Evolutionary conservation across 768 basidiomycete species (phyloP).

Genomic region (Mycena sanguinolenta): DNA sequence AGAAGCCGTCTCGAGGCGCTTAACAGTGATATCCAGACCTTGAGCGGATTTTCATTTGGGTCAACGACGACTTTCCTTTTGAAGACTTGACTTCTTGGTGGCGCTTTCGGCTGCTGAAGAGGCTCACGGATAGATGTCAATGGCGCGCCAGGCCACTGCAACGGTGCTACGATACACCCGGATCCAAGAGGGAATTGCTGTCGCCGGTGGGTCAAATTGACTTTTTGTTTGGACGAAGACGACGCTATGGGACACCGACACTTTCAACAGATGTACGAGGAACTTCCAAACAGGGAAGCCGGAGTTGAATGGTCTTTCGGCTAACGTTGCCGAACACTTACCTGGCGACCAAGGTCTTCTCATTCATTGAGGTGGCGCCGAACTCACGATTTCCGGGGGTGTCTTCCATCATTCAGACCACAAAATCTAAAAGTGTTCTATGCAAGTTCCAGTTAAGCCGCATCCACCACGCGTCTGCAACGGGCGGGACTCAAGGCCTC

Average conservation of each 20-base stretch:
- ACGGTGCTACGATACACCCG: conserved; percentile 11
- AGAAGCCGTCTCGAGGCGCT: background rate
- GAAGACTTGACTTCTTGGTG: background rate
- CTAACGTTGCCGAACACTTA: no score
- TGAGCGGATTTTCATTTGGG: background rate
- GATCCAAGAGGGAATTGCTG: background rate
- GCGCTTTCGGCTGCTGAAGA: background rate
- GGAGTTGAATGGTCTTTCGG: conserved; percentile 1
- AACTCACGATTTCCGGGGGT: no score
- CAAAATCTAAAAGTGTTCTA: no score
- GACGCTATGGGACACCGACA: no score
- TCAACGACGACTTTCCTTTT: background rate
- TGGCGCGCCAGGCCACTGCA: background rate
- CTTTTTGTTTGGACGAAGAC: background rate
- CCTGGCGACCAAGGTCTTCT: no score
- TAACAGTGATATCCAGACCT: background rate
- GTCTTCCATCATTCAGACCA: no score
- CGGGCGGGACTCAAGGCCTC: no score
- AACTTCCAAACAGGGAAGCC: conserved; percentile 16
- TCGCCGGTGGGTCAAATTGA: background rate
- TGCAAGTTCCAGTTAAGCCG: no score
- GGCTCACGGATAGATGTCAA: background rate
- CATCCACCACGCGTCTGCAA: no score
- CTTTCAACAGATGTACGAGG: background rate
- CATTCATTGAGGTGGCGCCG: background rate